Percentiles rank a stretch among this genome's conserved stretches.
phyloP scores from a whole-genome alignment of 169 alveolate species.

The Ichthyophthirius multifiliis region DNA sequence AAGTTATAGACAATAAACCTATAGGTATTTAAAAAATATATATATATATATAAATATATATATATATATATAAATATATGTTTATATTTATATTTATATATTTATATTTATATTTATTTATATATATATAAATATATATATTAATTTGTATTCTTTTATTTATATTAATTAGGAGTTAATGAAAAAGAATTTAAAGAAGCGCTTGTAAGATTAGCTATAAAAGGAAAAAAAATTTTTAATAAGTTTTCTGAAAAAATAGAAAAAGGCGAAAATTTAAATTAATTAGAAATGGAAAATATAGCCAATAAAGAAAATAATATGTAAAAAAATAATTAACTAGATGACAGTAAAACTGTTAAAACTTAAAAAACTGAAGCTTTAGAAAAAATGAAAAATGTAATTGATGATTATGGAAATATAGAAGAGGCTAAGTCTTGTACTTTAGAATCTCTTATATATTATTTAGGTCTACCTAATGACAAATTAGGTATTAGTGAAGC shows the following conservation, averaged over 20 bases:
- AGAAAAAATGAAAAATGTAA: constrained; percentile 15
- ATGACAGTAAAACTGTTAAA: constrained; percentile 12
- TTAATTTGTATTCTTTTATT: neutral
- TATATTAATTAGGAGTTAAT: neutral
- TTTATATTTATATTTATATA: no score
- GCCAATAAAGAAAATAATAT: constrained; percentile 7
- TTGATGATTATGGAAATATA: constrained; percentile 39
- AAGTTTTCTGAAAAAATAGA: constrained; percentile 9
- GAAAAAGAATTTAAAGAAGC: constrained; percentile 23
- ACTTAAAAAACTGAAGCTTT: constrained; percentile 18
- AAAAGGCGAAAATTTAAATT: neutral
- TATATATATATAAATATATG: neutral
- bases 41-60: neutral
- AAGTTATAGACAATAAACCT: neutral
- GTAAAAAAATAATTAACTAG: neutral
- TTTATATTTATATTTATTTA: no score
- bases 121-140: neutral
- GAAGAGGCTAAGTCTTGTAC: constrained; percentile 22
- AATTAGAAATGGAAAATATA: neutral
- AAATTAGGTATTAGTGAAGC: constrained; percentile 31
- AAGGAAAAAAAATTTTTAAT: constrained; percentile 34
- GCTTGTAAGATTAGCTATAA: constrained; percentile 16
- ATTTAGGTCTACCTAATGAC: constrained; percentile 41
- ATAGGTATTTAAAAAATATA: neutral
- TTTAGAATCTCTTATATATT: constrained; percentile 19